Evolutionary conservation across 2,329 filamentous ascomycete species (phyloP).

Genomic region (Dothiorella sarmentorum): DNA sequence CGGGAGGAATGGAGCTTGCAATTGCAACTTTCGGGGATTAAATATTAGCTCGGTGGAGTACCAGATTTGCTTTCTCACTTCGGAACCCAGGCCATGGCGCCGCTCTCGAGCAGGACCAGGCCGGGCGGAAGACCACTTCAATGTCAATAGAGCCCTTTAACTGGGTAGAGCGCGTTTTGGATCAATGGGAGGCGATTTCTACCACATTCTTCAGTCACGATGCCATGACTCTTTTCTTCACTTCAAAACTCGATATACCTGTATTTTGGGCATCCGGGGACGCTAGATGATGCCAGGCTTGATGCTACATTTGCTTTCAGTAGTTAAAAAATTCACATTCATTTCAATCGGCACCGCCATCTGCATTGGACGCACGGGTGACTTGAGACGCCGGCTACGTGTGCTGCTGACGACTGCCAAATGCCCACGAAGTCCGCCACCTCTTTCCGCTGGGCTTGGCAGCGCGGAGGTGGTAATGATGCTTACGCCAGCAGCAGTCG

Average conservation of each 20-base stretch:
- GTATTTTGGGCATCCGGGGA: background rate
- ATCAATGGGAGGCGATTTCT: conserved; percentile 13
- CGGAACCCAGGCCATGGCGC: background rate
- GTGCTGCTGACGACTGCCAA: conserved; percentile 10
- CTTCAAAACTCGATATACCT: background rate
- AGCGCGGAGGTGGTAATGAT: background rate
- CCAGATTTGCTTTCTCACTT: too few species aligned
- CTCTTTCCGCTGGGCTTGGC: background rate
- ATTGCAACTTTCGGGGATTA: conserved; percentile 6
- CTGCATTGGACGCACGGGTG: background rate
- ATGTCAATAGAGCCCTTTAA: conserved; percentile 15
- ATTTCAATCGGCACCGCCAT: conserved; percentile 3
- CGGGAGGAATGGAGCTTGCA: background rate
- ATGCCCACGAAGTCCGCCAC: background rate
- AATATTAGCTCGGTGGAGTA: too few species aligned
- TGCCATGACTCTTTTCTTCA: conserved; percentile 11
- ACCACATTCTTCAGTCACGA: conserved; percentile 15
- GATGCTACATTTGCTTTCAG: background rate
- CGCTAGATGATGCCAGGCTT: background rate
- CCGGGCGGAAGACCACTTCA: conserved; percentile 9
- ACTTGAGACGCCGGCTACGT: background rate
- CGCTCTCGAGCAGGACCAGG: background rate
- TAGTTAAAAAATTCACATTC: background rate
- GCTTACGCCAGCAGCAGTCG: background rate
- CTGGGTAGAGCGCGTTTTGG: conserved; percentile 16